A percentile compares a stretch with the other conserved stretches of the same genome.
phyloP scores from a whole-genome alignment of 2,329 filamentous ascomycete species.

The Cordyceps javanica region DNA sequence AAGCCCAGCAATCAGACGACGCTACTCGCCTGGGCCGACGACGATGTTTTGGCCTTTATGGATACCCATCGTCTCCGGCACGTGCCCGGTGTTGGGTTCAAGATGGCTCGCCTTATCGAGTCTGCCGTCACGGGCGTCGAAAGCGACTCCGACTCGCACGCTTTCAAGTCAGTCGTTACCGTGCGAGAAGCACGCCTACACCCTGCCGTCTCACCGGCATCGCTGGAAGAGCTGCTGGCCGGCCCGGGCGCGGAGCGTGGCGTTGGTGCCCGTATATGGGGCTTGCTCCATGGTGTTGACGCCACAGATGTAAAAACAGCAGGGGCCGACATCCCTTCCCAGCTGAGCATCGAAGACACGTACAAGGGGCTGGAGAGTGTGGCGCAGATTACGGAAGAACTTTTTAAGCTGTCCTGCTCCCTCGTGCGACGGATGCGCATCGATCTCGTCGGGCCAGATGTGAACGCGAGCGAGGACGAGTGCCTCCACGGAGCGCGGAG shows the following conservation, averaged over 20 bases:
- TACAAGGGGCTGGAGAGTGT: conserved; percentile 66
- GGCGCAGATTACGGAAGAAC: conserved; percentile 58
- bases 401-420: conserved; percentile 61
- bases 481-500: conserved; percentile 21
- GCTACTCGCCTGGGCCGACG: conserved; percentile 58
- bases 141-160: conserved; percentile 29
- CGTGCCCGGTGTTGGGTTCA: conserved; percentile 81
- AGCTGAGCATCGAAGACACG: conserved; percentile 94
- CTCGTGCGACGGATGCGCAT: conserved; percentile 71
- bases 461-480: conserved; percentile 24
- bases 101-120: conserved; percentile 44
- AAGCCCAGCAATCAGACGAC: conserved; percentile 88
- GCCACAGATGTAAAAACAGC: conserved; percentile 65
- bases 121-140: conserved; percentile 41
- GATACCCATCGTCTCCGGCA: conserved; percentile 70
- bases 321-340: conserved; percentile 66
- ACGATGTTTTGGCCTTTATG: conserved; percentile 60
- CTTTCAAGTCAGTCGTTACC: conserved; percentile 44
- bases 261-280: conserved; percentile 69
- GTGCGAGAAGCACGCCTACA: conserved; percentile 59
- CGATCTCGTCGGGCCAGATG: conserved; percentile 59
- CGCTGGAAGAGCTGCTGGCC: conserved; percentile 62
- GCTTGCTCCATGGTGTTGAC: conserved; percentile 75
- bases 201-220: conserved; percentile 54
- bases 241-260: conserved; percentile 66